phyloP scores from a whole-genome alignment of 192 early-diverging fungal species.

The Coemansia sp. region DNA sequence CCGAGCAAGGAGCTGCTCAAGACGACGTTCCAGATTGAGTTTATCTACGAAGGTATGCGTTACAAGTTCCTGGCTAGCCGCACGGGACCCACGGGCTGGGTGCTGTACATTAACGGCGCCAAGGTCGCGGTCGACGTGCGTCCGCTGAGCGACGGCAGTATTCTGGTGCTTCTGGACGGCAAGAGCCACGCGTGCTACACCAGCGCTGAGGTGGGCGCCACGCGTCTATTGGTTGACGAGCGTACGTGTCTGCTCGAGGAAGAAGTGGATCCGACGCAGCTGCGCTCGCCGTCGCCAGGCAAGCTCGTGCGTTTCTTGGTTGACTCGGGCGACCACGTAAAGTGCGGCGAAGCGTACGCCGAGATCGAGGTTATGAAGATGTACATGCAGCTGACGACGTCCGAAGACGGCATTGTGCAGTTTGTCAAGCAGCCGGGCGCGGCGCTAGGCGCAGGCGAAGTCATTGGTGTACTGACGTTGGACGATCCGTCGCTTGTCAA shows the following conservation, averaged over 20 bases:
- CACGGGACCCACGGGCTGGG: slow-evolving; percentile 78
- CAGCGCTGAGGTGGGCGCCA: slow-evolving; percentile 85
- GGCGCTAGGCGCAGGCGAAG: slow-evolving; percentile 83
- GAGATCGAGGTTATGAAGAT: slow-evolving; percentile 99
- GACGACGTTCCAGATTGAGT: slow-evolving; percentile 78
- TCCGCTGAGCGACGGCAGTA: slow-evolving; percentile 85
- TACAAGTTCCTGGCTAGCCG: slow-evolving; percentile 84
- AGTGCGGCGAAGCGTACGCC: slow-evolving; percentile 87
- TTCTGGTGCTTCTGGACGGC: slow-evolving; percentile 86
- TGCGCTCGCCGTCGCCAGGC: slow-evolving; percentile 93
- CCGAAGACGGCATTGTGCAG: slow-evolving; percentile 87
- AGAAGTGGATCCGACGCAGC: slow-evolving; percentile 95
- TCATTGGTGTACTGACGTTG: slow-evolving; percentile 88
- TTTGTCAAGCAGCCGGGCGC: slow-evolving; percentile 87
- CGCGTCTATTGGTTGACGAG: slow-evolving; percentile 85
- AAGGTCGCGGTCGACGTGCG: slow-evolving; percentile 82
- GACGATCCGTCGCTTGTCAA: slow-evolving; percentile 93
- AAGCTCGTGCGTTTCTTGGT: slow-evolving; percentile 93
- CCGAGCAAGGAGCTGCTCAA: slow-evolving; percentile 72
- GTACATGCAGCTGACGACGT: slow-evolving; percentile 97
- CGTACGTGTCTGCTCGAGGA: slow-evolving; percentile 94
- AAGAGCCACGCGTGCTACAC: slow-evolving; percentile 92
- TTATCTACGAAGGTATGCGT: slow-evolving; percentile 89
- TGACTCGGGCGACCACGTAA: slow-evolving; percentile 89
- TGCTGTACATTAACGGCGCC: slow-evolving; percentile 79